Conservation (phyloP, 805 yeast species). For the Yarrowia bubula region DNA sequence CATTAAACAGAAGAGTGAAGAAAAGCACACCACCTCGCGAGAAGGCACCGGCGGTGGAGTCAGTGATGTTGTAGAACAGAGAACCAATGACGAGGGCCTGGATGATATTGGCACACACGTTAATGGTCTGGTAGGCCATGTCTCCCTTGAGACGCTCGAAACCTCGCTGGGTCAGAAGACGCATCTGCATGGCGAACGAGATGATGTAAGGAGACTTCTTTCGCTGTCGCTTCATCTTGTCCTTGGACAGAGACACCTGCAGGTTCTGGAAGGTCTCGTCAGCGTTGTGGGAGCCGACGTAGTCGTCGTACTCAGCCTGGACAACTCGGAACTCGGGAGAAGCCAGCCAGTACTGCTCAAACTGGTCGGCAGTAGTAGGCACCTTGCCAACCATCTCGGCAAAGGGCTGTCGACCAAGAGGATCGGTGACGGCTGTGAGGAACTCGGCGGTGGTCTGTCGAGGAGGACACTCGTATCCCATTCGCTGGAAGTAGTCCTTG, state of each 20-base stretch:
- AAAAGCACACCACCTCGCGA: conserved; percentile 64
- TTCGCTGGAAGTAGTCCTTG: conserved; percentile 54
- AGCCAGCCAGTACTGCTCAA: conserved; percentile 55
- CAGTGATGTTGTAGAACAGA: conserved; percentile 53
- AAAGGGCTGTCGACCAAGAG: conserved; percentile 53
- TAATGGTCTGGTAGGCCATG: conserved; percentile 49
- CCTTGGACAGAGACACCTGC: conserved; percentile 41
- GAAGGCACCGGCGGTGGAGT: conserved; percentile 55
- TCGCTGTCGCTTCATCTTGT: conserved; percentile 43
- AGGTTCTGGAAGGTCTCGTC: conserved; percentile 42
- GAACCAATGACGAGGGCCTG: conserved; percentile 67
- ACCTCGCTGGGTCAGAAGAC: conserved; percentile 50
- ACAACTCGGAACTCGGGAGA: conserved; percentile 50
- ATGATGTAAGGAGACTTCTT: conserved; percentile 46
- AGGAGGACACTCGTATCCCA: conserved; percentile 65
- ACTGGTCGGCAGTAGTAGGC: conserved; percentile 63
- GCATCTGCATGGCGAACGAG: conserved; percentile 50
- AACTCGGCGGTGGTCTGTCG: conserved; percentile 73
- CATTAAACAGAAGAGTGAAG: conserved; percentile 60
- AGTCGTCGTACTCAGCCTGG: conserved; percentile 47
- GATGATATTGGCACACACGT: conserved; percentile 48
- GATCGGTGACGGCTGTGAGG: conserved; percentile 67
- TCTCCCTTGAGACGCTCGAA: conserved; percentile 59
- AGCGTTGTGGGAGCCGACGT: conserved; percentile 38
- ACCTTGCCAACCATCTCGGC: conserved; percentile 52